Conservation (phyloP, 1,284 basidiomycete genomes). For the Schizophyllum amplum region DNA sequence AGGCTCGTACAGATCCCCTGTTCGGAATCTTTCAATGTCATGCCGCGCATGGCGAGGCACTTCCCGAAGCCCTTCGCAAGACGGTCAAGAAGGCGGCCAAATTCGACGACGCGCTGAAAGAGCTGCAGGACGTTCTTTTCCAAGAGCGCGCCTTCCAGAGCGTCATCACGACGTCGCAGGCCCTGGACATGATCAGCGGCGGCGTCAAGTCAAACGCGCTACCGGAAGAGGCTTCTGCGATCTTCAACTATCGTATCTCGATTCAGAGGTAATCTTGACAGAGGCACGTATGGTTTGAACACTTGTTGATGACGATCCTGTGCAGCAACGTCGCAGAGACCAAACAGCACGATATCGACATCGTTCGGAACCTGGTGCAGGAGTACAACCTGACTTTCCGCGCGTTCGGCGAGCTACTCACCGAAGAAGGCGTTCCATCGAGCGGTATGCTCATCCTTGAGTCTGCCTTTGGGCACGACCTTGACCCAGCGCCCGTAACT, state of each 20-base stretch:
- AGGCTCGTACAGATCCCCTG: constrained; percentile 33
- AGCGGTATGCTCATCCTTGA: constrained; percentile 30
- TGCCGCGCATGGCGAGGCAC: constrained; percentile 38
- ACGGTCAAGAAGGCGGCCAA: constrained; percentile 27
- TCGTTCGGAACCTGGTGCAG: constrained; percentile 32
- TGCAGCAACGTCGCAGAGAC: constrained; percentile 33
- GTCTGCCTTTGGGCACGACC: constrained; percentile 34
- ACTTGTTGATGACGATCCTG: neutral
- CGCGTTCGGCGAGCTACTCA: constrained; percentile 28
- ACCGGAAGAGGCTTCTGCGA: constrained; percentile 10
- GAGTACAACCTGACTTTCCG: constrained; percentile 36
- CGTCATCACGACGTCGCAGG: constrained; percentile 59
- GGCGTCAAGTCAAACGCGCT: constrained; percentile 14
- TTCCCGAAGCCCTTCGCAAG: constrained; percentile 32
- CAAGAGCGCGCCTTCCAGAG: constrained; percentile 28
- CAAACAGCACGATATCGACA: constrained; percentile 28
- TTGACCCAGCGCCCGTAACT: constrained; percentile 50
- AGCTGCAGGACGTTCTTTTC: constrained; percentile 33
- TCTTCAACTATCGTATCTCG: constrained; percentile 14
- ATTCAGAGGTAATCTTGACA: constrained; percentile 11
- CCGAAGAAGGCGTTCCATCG: constrained; percentile 13
- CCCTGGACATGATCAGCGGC: constrained; percentile 25
- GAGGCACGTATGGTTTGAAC: no score
- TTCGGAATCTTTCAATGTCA: constrained; percentile 36
- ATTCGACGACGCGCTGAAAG: constrained; percentile 30